These are phyloP conservation scores for Amaranthus palmeri DNA, from an alignment of 148 eudicot species.

Conservation along the genomic window DNA sequence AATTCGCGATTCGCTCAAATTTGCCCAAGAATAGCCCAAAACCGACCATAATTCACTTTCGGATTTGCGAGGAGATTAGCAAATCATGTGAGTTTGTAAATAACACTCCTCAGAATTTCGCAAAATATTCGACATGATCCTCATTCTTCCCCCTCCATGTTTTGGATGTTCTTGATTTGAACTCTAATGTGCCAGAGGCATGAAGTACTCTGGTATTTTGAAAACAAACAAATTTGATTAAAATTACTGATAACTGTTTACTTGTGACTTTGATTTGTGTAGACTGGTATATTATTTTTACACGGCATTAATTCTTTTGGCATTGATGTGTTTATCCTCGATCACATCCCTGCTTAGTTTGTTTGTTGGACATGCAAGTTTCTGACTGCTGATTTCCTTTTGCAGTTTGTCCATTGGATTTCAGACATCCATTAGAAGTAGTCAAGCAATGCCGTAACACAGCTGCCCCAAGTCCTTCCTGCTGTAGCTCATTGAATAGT, in stretches of 20 bases:
- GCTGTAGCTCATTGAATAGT: slow-evolving; percentile 77
- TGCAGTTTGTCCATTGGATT: slow-evolving; percentile 84
- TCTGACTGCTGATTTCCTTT: slow-evolving; percentile 10
- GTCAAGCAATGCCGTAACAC: slow-evolving; percentile 69
- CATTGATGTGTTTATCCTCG: not conserved
- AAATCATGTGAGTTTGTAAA: no score
- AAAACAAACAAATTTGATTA: no score
- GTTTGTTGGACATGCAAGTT: not conserved
- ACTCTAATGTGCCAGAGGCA: no score
- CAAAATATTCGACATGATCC: no score
- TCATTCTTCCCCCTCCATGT: no score
- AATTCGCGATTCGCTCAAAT: no score
- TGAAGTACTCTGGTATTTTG: not conserved
- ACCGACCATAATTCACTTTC: no score
- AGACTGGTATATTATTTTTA: slow-evolving; percentile 2
- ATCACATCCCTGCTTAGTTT: not conserved
- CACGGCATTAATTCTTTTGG: not conserved
- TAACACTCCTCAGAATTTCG: slow-evolving; percentile 23
- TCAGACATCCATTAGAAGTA: slow-evolving; percentile 69
- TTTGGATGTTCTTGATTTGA: no score
- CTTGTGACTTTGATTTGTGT: no score
- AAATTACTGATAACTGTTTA: no score
- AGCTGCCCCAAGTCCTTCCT: slow-evolving; percentile 81
- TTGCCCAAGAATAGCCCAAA: no score
- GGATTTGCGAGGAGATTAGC: no score